Percentiles rank a stretch among this genome's conserved stretches.
phyloP scores from a whole-genome alignment of 2,329 filamentous ascomycete genomes.

The Conoideocrella luteorostrata region DNA sequence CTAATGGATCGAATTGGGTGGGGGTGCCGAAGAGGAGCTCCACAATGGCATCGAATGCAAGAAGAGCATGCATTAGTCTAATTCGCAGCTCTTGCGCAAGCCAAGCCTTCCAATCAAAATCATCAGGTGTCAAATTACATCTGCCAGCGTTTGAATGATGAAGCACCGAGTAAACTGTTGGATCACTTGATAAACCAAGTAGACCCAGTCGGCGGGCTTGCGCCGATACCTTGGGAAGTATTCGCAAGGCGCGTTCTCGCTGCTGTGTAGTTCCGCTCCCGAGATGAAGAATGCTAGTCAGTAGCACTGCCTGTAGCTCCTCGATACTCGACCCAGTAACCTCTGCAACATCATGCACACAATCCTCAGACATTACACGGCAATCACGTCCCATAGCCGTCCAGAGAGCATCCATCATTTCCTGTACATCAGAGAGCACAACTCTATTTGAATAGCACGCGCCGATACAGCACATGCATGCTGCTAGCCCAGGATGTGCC shows the following conservation, averaged over 20 bases:
- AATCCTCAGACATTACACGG: constrained; percentile 33
- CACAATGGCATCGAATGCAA: constrained; percentile 57
- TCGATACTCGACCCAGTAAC: constrained; percentile 43
- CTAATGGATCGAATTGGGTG: constrained; percentile 56
- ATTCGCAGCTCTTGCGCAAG: constrained; percentile 64
- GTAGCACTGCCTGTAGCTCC: constrained; percentile 59
- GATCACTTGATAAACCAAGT: constrained; percentile 38
- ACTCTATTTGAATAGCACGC: constrained; percentile 67
- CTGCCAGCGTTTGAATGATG: constrained; percentile 51
- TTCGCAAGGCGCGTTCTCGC: constrained; percentile 54
- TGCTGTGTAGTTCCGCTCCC: constrained; percentile 67
- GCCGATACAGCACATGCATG: constrained; percentile 66
- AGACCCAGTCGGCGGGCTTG: constrained; percentile 53
- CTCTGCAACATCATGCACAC: constrained; percentile 19
- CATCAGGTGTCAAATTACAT: constrained; percentile 27
- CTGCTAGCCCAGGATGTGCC: constrained; percentile 59
- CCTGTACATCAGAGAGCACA: constrained; percentile 53
- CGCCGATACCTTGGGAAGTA: constrained; percentile 50
- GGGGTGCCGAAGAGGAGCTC: constrained; percentile 66
- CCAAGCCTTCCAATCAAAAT: constrained; percentile 55
- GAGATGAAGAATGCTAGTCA: constrained; percentile 55
- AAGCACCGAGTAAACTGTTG: constrained; percentile 46
- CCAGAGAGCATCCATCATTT: constrained; percentile 60
- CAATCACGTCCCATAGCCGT: constrained; percentile 51
- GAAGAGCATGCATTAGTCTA: constrained; percentile 58